Base-by-base conservation (phyloP, 495 filamentous ascomycete genomes). In the Penicillium lagena region DNA sequence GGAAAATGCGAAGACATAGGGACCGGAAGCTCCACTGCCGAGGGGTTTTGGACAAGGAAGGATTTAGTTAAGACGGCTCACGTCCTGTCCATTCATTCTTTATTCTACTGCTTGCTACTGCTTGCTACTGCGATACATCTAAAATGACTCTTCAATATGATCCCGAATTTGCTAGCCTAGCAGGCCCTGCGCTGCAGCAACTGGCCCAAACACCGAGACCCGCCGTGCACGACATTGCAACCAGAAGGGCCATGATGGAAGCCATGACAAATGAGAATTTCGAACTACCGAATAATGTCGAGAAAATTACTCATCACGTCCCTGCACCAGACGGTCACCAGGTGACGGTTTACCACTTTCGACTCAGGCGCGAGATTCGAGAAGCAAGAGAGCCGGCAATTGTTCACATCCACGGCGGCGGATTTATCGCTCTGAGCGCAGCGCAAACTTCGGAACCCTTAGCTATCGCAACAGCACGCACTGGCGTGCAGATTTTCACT, bases 401-500 rank as follows among this genome's bases (percentile, higher is more conserved):
- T n/a, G 17, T 51, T 9, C 45, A 55, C 12, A 42, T 47, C 17
- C 44, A 54, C 12, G 51, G 51, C 9, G 51, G 41, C 15, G 45
- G 52, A 7, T 48, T 42, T 22, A 40, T 54, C 36, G 17, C 44
- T 1, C 39, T 51, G 29, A 45, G 30, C n/a, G 47, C 45, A 10
- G 40, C 47, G 7, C 12, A 33, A 9, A 14, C 15, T 2, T 35
- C 39, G n/a, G 42, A 45, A 6, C 22, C 22, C 6, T 22, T 22
- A 22, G 22, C 22, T 35, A 14, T 39, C 2, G 7, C 2, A 10
- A 12, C 47, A 2, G 51, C 40, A 7, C 37, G 38, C 3, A 50
- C 49, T 2, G 51, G 54, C 2, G 57, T 57, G 1, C 54, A 57
- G 13, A 42, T 56, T 22, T 28, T 63, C 14, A 50, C 38, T 17